These are phyloP conservation scores for Tricholoma saponaceum DNA, from an alignment of 768 basidiomycete genomes.

Conservation along the genomic window DNA sequence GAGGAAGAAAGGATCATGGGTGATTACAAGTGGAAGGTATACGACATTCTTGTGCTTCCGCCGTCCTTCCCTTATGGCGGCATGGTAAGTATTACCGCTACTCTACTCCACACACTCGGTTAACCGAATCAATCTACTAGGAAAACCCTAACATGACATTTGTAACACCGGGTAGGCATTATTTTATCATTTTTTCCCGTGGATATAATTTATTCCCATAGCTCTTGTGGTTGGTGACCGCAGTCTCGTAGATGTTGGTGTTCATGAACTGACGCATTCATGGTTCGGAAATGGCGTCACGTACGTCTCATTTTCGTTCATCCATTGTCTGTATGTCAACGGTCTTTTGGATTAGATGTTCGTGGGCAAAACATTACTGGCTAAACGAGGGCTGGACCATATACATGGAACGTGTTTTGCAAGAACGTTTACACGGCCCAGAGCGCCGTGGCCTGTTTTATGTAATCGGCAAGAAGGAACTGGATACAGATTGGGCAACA, in stretches of 20 bases:
- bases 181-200: neutral
- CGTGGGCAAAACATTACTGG: neutral
- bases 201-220: neutral
- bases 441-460: neutral
- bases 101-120: neutral
- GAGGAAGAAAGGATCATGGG: neutral
- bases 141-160: neutral
- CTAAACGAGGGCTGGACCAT: neutral
- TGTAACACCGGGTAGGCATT: neutral
- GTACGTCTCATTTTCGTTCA: neutral
- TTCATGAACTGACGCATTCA: neutral
- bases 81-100: neutral
- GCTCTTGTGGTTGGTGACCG: neutral
- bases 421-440: neutral
- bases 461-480: neutral
- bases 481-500: neutral
- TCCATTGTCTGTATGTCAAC: neutral
- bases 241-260: neutral
- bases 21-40: neutral
- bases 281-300: neutral
- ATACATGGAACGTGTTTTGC: neutral
- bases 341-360: neutral
- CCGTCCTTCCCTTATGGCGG: neutral
- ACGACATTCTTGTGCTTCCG: neutral
- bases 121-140: neutral